Conservation (phyloP, 805 yeast species). For the Maudiozyma barnettii region DNA sequence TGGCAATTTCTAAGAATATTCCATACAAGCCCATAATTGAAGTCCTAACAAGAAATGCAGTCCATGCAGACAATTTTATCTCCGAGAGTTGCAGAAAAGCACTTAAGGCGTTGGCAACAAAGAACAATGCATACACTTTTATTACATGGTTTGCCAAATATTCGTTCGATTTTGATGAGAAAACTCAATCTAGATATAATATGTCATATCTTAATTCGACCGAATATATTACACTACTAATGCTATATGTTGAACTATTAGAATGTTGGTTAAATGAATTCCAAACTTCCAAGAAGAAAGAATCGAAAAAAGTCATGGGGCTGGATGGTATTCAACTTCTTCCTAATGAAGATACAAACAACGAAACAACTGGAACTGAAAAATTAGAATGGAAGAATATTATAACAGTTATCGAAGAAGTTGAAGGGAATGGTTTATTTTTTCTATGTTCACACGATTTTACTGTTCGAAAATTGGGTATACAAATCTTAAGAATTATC, state of each 20-base stretch:
- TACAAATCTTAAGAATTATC: constrained; percentile 63
- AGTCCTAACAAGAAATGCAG: constrained; percentile 63
- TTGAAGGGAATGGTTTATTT: constrained; percentile 91
- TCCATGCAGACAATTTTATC: constrained; percentile 55
- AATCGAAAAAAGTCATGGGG: constrained; percentile 25
- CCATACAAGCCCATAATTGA: constrained; percentile 63
- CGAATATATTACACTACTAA: constrained; percentile 50
- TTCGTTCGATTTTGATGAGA: constrained; percentile 73
- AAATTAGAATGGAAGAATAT: constrained; percentile 69
- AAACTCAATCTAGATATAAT: constrained; percentile 45
- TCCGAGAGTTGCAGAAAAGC: constrained; percentile 56
- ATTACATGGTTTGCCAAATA: constrained; percentile 68
- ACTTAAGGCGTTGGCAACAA: constrained; percentile 54
- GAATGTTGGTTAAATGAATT: constrained; percentile 74
- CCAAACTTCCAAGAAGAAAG: constrained; percentile 30
- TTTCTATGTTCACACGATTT: constrained; percentile 85
- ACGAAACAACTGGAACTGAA: constrained; percentile 35
- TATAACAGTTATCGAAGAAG: constrained; percentile 82
- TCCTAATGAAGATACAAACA: constrained; percentile 12
- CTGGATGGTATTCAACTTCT: constrained; percentile 24
- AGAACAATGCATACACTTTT: constrained; percentile 58
- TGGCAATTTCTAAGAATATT: constrained; percentile 35
- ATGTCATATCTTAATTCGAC: constrained; percentile 50
- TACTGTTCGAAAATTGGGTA: constrained; percentile 61
- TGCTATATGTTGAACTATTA: constrained; percentile 67